Evolutionary conservation across 2,329 filamentous ascomycete genomes (phyloP).

Genomic region (Clarireedia paspali): DNA sequence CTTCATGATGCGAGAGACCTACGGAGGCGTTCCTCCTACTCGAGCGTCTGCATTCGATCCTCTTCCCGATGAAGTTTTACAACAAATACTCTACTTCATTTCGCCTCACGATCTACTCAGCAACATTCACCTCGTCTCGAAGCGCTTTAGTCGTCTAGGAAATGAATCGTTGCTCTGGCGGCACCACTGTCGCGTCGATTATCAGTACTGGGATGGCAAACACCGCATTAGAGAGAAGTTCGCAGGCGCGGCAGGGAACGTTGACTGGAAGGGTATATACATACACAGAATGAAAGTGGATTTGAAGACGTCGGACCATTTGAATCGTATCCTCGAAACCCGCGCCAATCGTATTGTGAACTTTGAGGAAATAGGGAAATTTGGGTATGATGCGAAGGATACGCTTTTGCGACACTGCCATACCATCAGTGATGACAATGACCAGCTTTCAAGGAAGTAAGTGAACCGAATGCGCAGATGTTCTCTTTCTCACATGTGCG

Average conservation of each 20-base stretch:
- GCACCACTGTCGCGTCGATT: conserved; percentile 60
- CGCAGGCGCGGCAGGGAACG: conserved; percentile 41
- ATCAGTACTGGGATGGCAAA: conserved; percentile 65
- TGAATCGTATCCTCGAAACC: conserved; percentile 64
- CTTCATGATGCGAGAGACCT: background rate
- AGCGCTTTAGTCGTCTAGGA: conserved; percentile 55
- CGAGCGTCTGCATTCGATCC: conserved; percentile 2
- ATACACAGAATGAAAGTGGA: conserved; percentile 47
- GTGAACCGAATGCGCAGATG: conserved; percentile 1
- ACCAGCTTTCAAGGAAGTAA: conserved; percentile 68
- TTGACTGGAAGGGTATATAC: conserved; percentile 71
- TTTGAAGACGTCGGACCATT: conserved; percentile 39
- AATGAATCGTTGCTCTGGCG: conserved; percentile 75
- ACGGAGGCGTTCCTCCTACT: background rate
- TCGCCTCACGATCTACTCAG: conserved; percentile 46
- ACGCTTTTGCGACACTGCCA: conserved; percentile 61
- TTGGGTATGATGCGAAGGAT: conserved; percentile 86
- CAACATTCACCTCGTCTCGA: conserved; percentile 47
- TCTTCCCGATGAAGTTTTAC: conserved; percentile 74
- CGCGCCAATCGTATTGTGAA: conserved; percentile 63
- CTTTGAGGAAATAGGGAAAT: conserved; percentile 60
- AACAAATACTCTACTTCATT: conserved; percentile 62
- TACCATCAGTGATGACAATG: conserved; percentile 49
- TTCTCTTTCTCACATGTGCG: background rate
- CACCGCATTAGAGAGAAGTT: conserved; percentile 56